Conservation (phyloP, 106 monocot species). For the Cymbidium sinense region DNA sequence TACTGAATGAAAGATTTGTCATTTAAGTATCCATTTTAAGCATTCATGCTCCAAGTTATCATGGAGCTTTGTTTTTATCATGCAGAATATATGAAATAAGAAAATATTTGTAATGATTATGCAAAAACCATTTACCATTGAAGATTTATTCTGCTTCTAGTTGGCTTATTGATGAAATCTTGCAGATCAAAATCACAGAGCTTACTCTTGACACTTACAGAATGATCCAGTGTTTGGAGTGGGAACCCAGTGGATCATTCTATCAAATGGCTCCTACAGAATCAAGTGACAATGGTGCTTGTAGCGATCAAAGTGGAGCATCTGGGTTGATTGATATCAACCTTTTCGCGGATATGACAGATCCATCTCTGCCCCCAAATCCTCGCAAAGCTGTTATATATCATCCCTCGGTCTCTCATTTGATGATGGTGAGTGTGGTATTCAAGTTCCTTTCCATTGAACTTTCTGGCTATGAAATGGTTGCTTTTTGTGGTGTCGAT, state of each 20-base stretch:
- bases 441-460: not conserved
- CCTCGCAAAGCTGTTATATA: conserved; percentile 77
- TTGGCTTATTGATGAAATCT: conserved; percentile 4
- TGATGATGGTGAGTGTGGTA: conserved; percentile 61
- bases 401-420: conserved; percentile 71
- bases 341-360: conserved; percentile 77
- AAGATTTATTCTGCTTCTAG: conserved; percentile 3
- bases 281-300: conserved; percentile 52
- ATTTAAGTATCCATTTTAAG: not conserved
- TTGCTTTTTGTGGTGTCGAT: conserved; percentile 4
- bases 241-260: conserved; percentile 80
- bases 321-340: conserved; percentile 90
- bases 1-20: not conserved
- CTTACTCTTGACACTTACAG: conserved; percentile 86
- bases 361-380: conserved; percentile 75
- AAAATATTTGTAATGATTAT: not conserved
- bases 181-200: conserved; percentile 90
- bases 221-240: conserved; percentile 92
- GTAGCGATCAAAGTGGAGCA: conserved; percentile 70
- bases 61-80: not conserved
- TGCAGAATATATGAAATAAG: not conserved
- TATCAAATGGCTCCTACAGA: conserved; percentile 46
- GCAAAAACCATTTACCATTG: not conserved
- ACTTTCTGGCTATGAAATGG: not conserved
- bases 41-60: not conserved